Conservation (phyloP, 306 rosid genomes). For the Dalbergia cultrata region DNA sequence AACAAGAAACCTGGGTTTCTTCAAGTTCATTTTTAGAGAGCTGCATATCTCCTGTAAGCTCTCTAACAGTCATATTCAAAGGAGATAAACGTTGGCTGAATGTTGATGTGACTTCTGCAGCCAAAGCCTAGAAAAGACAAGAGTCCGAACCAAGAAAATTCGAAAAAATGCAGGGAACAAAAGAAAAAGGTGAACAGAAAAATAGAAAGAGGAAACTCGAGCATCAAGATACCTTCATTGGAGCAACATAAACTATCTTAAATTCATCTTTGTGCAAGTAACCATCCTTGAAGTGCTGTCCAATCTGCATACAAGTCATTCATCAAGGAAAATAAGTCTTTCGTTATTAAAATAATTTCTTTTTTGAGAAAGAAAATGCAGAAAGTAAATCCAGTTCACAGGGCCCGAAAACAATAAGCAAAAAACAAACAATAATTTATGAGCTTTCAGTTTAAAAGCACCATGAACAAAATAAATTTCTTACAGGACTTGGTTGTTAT, state of each 20-base stretch:
- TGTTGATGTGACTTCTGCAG: slow-evolving; percentile 93
- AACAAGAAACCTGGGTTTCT: slow-evolving; percentile 90
- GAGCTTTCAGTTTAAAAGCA: background rate
- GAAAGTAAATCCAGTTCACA: slow-evolving; percentile 17
- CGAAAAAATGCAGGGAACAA: slow-evolving; percentile 34
- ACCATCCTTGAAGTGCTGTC: slow-evolving; percentile 95
- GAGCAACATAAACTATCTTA: slow-evolving; percentile 98
- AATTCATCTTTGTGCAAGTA: slow-evolving; percentile 92
- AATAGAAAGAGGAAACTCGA: slow-evolving; percentile 25
- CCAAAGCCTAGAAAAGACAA: slow-evolving; percentile 80
- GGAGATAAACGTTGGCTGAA: slow-evolving; percentile 98
- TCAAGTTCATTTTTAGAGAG: slow-evolving; percentile 90
- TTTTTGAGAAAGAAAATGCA: slow-evolving; percentile 6
- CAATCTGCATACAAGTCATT: slow-evolving; percentile 73
- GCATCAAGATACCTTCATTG: slow-evolving; percentile 82
- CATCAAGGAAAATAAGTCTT: slow-evolving; percentile 33
- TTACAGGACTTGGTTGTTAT: too few species aligned
- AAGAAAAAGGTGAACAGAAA: slow-evolving; percentile 14
- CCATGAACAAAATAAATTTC: too few species aligned
- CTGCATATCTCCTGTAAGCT: slow-evolving; percentile 99
- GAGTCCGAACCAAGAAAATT: slow-evolving; percentile 36
- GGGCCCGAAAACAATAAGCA: background rate
- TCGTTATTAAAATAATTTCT: background rate
- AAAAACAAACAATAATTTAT: slow-evolving; percentile 22
- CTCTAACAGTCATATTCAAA: slow-evolving; percentile 86